Percentiles rank a stretch among this genome's conserved stretches.
Evolutionary conservation across 192 early-diverging fungal species (phyloP).

Genomic region (Coemansia aciculifera): DNA sequence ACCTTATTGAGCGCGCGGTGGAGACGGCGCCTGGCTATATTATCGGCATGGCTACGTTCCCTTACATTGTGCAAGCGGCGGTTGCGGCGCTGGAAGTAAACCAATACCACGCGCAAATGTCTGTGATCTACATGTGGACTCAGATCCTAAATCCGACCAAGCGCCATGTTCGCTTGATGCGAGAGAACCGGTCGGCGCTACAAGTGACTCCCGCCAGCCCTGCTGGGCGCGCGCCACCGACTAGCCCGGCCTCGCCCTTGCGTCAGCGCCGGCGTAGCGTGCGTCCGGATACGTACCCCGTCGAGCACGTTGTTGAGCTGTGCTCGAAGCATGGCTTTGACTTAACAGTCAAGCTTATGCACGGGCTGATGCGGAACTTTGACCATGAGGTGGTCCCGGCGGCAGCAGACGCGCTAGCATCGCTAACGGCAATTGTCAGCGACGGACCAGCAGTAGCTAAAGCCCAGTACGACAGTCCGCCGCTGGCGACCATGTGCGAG

Average conservation of each 20-base stretch:
- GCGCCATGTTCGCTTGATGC: slow-evolving; percentile 45
- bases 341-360: slow-evolving; percentile 31
- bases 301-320: slow-evolving; percentile 37
- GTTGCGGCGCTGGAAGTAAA: slow-evolving; percentile 44
- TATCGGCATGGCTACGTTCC: slow-evolving; percentile 24
- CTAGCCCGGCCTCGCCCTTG: slow-evolving; percentile 14
- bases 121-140: slow-evolving; percentile 33
- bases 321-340: slow-evolving; percentile 40
- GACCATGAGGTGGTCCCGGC: slow-evolving; percentile 38
- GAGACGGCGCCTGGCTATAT: slow-evolving; percentile 38
- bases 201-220: slow-evolving; percentile 2
- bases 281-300: slow-evolving; percentile 30
- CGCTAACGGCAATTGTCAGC: slow-evolving; percentile 34
- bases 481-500: slow-evolving; percentile 32
- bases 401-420: slow-evolving; percentile 35
- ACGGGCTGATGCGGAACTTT: slow-evolving; percentile 34
- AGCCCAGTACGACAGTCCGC: slow-evolving; percentile 29
- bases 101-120: slow-evolving; percentile 43
- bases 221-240: not conserved
- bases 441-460: slow-evolving; percentile 28
- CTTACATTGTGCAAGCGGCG: slow-evolving; percentile 33
- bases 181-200: slow-evolving; percentile 9
- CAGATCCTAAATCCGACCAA: slow-evolving; percentile 49
- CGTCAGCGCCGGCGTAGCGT: slow-evolving; percentile 11
- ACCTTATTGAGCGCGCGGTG: slow-evolving; percentile 39